Evolutionary conservation across 108 stramenopile species (phyloP).

Genomic region (Cyclostephanos invisitatus): DNA sequence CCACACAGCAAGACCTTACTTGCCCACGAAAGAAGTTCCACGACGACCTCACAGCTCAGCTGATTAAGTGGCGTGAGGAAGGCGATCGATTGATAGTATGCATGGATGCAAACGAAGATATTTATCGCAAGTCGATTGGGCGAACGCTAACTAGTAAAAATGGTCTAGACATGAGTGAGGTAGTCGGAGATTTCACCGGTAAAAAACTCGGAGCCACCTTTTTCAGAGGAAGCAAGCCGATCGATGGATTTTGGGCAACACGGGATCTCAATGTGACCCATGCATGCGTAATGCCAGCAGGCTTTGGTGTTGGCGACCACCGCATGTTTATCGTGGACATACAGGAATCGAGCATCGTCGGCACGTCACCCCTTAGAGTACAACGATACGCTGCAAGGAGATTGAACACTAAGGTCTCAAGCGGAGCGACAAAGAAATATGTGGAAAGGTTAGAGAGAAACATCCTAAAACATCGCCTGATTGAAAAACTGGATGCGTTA

Average conservation of each 20-base stretch:
- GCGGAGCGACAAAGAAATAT: not conserved
- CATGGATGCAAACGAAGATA: too few species aligned
- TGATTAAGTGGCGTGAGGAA: too few species aligned
- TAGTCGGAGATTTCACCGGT: too few species aligned
- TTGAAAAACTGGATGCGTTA: too few species aligned
- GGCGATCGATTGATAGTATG: too few species aligned
- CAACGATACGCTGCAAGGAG: not conserved
- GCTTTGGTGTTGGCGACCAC: constrained; percentile 1
- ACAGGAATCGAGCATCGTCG: not conserved
- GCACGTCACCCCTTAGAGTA: not conserved
- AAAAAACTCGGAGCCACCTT: constrained; percentile 10
- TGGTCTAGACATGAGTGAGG: too few species aligned
- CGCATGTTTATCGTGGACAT: too few species aligned
- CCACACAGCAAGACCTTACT: not conserved
- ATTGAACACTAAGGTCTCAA: constrained; percentile 5
- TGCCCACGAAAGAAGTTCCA: not conserved
- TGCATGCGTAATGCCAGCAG: constrained; percentile 15
- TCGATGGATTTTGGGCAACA: constrained; percentile 7
- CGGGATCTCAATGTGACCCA: not conserved
- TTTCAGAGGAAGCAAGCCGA: constrained; percentile 9
- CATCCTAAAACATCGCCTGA: not conserved
- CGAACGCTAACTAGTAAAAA: not conserved
- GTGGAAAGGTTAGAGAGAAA: not conserved
- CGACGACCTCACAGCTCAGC: too few species aligned
- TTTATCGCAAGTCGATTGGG: not conserved